phyloP scores from a whole-genome alignment of 208 protist species.

The Leishmania martiniquensis region DNA sequence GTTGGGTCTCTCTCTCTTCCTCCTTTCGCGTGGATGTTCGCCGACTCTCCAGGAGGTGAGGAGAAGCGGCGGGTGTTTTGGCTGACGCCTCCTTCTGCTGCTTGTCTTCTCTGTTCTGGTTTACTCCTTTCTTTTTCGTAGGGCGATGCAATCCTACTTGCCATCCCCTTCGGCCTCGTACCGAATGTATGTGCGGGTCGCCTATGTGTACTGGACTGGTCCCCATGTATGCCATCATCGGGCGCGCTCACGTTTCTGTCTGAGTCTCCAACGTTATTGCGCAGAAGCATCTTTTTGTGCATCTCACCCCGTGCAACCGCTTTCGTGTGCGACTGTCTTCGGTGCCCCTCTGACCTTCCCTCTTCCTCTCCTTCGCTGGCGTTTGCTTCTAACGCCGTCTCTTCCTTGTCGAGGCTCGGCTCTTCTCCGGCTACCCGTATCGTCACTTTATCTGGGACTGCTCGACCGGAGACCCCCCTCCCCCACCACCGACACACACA shows the following conservation, averaged over 20 bases:
- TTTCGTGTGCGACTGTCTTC: not conserved
- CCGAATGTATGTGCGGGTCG: not conserved
- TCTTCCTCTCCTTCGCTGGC: no score
- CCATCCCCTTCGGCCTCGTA: not conserved
- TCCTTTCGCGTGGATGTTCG: not conserved
- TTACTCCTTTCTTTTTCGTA: not conserved
- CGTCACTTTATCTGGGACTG: not conserved
- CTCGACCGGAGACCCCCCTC: not conserved
- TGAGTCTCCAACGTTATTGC: not conserved
- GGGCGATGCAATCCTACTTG: not conserved
- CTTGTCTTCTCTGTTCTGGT: not conserved
- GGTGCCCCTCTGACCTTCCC: not conserved
- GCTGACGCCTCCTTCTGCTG: not conserved
- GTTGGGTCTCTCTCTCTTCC: not conserved
- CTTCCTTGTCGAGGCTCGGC: no score
- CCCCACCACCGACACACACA: not conserved
- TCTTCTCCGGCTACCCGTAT: not conserved
- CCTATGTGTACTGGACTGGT: not conserved
- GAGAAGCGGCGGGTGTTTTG: not conserved
- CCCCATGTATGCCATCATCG: not conserved
- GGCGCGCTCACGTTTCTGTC: not conserved
- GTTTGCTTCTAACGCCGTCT: no score
- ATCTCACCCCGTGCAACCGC: not conserved
- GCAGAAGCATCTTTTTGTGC: not conserved
- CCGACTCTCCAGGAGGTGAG: not conserved